Evolutionary conservation across 2,329 filamentous ascomycete species (phyloP).

Genomic region (Eutypella sp.): DNA sequence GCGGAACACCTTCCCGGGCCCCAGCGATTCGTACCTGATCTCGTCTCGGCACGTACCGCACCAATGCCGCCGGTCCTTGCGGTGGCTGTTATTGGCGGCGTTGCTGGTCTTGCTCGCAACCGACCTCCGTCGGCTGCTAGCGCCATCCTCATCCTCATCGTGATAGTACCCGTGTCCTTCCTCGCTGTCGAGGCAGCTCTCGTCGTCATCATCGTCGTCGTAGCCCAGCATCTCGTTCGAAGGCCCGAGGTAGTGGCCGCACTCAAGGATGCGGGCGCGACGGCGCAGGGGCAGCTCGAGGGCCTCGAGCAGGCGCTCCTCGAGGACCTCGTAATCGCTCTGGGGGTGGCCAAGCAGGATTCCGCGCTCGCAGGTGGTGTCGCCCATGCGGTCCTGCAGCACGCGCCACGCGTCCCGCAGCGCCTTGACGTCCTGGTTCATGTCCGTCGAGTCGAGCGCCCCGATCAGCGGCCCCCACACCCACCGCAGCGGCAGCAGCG

Average conservation of each 20-base stretch:
- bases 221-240: conserved; percentile 42
- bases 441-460: conserved; percentile 25
- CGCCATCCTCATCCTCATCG: too few species aligned
- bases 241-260: conserved; percentile 69
- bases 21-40: conserved; percentile 50
- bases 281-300: conserved; percentile 62
- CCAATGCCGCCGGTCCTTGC: conserved; percentile 43
- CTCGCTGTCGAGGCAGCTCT: conserved; percentile 7
- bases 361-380: conserved; percentile 68
- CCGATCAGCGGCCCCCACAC: conserved; percentile 56
- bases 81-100: too few species aligned
- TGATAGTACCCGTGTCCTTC: conserved; percentile 11
- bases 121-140: too few species aligned
- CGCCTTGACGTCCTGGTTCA: conserved; percentile 38
- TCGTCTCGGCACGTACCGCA: conserved; percentile 51
- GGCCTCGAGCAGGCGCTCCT: conserved; percentile 71
- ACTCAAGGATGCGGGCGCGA: conserved; percentile 66
- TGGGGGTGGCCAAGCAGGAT: conserved; percentile 73
- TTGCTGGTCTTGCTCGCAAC: too few species aligned
- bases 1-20: conserved; percentile 57
- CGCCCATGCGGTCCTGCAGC: conserved; percentile 64
- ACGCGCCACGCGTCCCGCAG: conserved; percentile 61
- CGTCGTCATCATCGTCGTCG: conserved; percentile 28
- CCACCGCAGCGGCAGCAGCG: conserved; percentile 65
- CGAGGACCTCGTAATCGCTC: conserved; percentile 73